Conservation (phyloP, 2,329 filamentous ascomycete genomes). For the Pseudogymnoascus sp. region DNA sequence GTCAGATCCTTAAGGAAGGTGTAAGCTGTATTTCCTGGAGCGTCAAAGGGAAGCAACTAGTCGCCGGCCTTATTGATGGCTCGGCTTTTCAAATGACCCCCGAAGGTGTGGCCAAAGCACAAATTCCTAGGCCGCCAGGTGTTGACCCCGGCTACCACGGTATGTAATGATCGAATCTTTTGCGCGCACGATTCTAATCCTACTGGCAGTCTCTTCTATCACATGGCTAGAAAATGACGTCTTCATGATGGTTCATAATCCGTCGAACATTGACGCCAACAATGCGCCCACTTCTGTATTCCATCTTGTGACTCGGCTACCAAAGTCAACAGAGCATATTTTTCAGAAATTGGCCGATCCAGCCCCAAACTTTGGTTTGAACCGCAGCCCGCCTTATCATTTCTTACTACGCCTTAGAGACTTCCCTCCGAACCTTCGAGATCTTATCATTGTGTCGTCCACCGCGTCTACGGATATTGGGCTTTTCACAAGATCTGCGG, state of each 20-base stretch:
- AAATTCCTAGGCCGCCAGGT: slow-evolving; percentile 70
- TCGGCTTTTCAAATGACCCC: slow-evolving; percentile 77
- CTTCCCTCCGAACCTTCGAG: slow-evolving; percentile 73
- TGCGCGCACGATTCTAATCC: not conserved
- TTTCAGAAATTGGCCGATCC: slow-evolving; percentile 72
- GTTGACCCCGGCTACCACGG: slow-evolving; percentile 59
- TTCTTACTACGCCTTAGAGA: slow-evolving; percentile 70
- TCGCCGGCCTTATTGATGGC: slow-evolving; percentile 78
- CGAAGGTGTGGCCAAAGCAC: slow-evolving; percentile 67
- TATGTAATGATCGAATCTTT: slow-evolving; percentile 35
- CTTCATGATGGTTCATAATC: slow-evolving; percentile 74
- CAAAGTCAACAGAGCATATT: slow-evolving; percentile 49
- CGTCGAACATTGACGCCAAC: slow-evolving; percentile 49
- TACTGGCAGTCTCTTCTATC: slow-evolving; percentile 63
- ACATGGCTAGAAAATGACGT: slow-evolving; percentile 84
- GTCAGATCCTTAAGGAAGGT: slow-evolving; percentile 60
- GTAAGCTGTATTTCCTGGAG: slow-evolving; percentile 90
- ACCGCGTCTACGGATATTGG: slow-evolving; percentile 75
- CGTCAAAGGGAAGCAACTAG: slow-evolving; percentile 82
- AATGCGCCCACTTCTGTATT: slow-evolving; percentile 60
- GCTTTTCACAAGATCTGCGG: slow-evolving; percentile 66
- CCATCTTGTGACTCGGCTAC: slow-evolving; percentile 68
- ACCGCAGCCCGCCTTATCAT: slow-evolving; percentile 65
- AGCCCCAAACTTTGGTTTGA: slow-evolving; percentile 63
- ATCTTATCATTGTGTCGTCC: slow-evolving; percentile 75